Evolutionary conservation across 345 rosid genomes (phyloP).

Genomic region (Dovyalis caffra): DNA sequence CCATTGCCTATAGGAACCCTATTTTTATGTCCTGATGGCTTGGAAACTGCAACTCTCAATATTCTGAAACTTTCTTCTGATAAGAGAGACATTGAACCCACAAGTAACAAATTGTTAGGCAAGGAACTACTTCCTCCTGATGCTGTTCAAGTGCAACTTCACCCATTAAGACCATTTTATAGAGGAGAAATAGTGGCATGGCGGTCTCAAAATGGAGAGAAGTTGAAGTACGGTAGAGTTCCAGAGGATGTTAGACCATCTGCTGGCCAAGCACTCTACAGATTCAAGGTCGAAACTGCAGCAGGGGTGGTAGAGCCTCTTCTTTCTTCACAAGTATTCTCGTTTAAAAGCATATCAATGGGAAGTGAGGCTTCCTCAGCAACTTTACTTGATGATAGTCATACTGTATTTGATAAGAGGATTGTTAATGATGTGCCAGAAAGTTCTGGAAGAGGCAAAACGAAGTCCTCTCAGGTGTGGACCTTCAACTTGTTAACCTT

Average conservation of each 20-base stretch:
- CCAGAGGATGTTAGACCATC: conserved; percentile 91
- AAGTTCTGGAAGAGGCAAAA: conserved; percentile 48
- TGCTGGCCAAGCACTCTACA: conserved; percentile 84
- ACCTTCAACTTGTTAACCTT: conserved; percentile 2
- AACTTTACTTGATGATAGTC: conserved; percentile 29
- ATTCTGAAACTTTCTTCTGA: conserved; percentile 59
- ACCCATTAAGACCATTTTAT: conserved; percentile 90
- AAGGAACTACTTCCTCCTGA: conserved; percentile 76
- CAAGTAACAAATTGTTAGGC: conserved; percentile 51
- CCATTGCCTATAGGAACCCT: conserved; percentile 73
- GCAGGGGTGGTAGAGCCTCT: conserved; percentile 58
- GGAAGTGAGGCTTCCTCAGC: conserved; percentile 47
- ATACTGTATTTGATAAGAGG: conserved; percentile 26
- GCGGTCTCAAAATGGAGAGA: conserved; percentile 71
- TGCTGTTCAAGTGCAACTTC: conserved; percentile 83
- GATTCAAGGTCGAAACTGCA: conserved; percentile 76
- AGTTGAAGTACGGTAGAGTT: conserved; percentile 88
- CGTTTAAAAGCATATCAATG: conserved; percentile 66
- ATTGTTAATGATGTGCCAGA: conserved; percentile 35
- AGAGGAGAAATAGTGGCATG: conserved; percentile 92
- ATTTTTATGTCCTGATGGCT: conserved; percentile 73
- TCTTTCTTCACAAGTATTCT: conserved; percentile 92
- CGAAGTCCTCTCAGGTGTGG: conserved; percentile 63
- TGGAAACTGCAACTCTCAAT: conserved; percentile 57
- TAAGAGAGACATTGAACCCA: conserved; percentile 45